Evolutionary conservation across 2,329 filamentous ascomycete species (phyloP).

Genomic region (Balansia obtecta): DNA sequence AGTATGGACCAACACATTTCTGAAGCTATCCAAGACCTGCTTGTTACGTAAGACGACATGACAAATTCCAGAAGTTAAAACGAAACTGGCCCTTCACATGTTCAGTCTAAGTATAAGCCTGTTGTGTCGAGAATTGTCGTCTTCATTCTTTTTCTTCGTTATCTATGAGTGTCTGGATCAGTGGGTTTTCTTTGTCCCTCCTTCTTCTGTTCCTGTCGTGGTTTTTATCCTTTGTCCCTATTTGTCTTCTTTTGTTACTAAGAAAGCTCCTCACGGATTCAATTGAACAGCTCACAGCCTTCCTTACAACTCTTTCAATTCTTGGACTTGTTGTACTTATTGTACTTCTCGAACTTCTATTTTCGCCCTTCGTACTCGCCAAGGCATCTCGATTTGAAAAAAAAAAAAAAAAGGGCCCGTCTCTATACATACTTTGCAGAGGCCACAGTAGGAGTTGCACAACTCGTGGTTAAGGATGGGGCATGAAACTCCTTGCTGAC

Average conservation of each 20-base stretch:
- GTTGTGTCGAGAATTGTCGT: not conserved
- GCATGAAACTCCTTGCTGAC: slow-evolving; percentile 7
- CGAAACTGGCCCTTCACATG: not conserved
- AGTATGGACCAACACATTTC: no score
- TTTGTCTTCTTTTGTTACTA: no score
- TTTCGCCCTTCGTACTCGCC: slow-evolving; percentile 7
- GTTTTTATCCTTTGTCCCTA: no score
- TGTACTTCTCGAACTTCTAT: slow-evolving; percentile 12
- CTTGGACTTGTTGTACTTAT: not conserved
- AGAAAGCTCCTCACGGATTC: not conserved
- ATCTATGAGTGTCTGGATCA: no score
- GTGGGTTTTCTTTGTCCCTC: no score
- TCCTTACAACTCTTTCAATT: not conserved
- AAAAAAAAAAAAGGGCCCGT: slow-evolving; percentile 7
- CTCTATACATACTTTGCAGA: slow-evolving; percentile 11
- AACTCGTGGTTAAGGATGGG: slow-evolving; percentile 22
- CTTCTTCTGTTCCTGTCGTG: no score
- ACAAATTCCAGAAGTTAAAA: no score
- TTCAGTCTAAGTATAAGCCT: not conserved
- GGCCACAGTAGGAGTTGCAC: slow-evolving; percentile 10
- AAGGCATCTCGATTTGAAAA: slow-evolving; percentile 7
- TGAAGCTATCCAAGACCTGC: no score
- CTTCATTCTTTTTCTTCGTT: not conserved
- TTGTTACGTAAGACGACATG: no score
- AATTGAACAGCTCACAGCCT: not conserved